These are phyloP conservation scores for Magnaporthiopsis poae DNA, from an alignment of 2,329 filamentous ascomycete species.

Conservation along the genomic window DNA sequence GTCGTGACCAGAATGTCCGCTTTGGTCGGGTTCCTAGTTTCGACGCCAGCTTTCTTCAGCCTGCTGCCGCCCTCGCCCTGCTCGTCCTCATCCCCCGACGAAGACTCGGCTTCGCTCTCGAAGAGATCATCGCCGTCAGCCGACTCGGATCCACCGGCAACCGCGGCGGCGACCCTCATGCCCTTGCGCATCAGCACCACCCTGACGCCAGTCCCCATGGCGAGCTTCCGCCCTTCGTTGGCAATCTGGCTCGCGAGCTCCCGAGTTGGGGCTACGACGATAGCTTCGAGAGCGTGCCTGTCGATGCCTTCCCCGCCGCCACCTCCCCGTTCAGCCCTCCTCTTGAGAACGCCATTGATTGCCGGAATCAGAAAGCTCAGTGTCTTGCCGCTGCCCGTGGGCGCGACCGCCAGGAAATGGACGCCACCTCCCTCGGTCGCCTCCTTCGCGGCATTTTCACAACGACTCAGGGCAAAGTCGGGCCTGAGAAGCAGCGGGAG, in stretches of 20 bases:
- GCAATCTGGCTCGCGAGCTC: slow-evolving; percentile 72
- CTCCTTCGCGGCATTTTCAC: slow-evolving; percentile 19
- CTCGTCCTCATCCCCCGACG: slow-evolving; percentile 23
- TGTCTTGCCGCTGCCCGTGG: slow-evolving; percentile 94
- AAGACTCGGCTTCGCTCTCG: slow-evolving; percentile 8
- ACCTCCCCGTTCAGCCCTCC: slow-evolving; percentile 30
- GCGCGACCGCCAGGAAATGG: slow-evolving; percentile 79
- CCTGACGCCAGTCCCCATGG: slow-evolving; percentile 61
- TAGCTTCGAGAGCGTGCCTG: slow-evolving; percentile 46
- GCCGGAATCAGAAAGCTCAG: slow-evolving; percentile 83
- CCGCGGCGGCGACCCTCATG: slow-evolving; percentile 54
- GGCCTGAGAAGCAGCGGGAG: slow-evolving; percentile 66
- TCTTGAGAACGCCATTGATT: slow-evolving; percentile 62
- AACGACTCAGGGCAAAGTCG: slow-evolving; percentile 34
- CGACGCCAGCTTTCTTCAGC: slow-evolving; percentile 11
- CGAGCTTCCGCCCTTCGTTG: slow-evolving; percentile 74
- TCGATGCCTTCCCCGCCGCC: slow-evolving; percentile 15
- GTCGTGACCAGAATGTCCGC: slow-evolving; percentile 74
- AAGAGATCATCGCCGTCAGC: slow-evolving; percentile 28
- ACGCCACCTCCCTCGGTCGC: slow-evolving; percentile 31
- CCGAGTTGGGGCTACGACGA: slow-evolving; percentile 70
- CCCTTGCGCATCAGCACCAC: slow-evolving; percentile 77
- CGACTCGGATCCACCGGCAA: slow-evolving; percentile 24
- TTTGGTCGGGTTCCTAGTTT: slow-evolving; percentile 42
- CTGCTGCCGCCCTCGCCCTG: slow-evolving; percentile 21